Conservation (phyloP, 2,329 filamentous ascomycete genomes). For the Fusarium fujikuroi region DNA sequence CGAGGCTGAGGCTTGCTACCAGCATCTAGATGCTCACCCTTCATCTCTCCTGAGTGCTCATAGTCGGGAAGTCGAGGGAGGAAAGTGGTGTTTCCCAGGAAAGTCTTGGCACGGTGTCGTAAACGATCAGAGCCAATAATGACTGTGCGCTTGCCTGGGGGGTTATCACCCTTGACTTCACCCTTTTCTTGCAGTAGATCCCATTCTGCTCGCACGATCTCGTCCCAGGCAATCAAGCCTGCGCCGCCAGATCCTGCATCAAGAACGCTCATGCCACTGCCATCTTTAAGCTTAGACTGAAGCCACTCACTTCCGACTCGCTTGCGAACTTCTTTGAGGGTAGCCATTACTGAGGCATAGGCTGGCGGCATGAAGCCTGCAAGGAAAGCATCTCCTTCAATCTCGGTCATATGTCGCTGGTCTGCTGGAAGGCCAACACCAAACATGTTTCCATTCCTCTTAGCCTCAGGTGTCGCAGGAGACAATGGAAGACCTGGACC, state of each 20-base stretch:
- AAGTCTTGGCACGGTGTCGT: constrained; percentile 76
- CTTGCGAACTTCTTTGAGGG: constrained; percentile 78
- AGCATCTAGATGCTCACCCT: constrained; percentile 68
- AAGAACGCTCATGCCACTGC: constrained; percentile 70
- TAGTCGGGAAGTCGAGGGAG: constrained; percentile 92
- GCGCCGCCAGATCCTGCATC: constrained; percentile 81
- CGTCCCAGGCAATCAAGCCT: constrained; percentile 78
- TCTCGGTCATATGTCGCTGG: constrained; percentile 75
- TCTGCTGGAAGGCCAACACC: constrained; percentile 72
- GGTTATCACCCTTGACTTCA: constrained; percentile 54
- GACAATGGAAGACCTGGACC: constrained; percentile 81
- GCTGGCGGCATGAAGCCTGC: constrained; percentile 75
- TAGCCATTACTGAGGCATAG: constrained; percentile 74
- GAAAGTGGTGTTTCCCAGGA: constrained; percentile 91
- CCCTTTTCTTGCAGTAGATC: constrained; percentile 69
- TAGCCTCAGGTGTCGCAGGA: constrained; percentile 72
- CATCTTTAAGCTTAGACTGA: constrained; percentile 67
- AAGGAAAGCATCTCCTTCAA: constrained; percentile 79
- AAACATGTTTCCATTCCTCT: constrained; percentile 68
- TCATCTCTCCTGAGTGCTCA: constrained; percentile 70
- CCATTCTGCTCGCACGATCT: constrained; percentile 85
- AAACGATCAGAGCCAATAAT: constrained; percentile 80
- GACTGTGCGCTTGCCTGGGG: constrained; percentile 81
- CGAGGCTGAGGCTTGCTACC: constrained; percentile 65
- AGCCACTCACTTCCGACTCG: constrained; percentile 79